Evolutionary conservation across 2,329 filamentous ascomycete species (phyloP), one percentile per base, ranked within the genome.

Genomic region (Paecilomyces variotii): DNA sequence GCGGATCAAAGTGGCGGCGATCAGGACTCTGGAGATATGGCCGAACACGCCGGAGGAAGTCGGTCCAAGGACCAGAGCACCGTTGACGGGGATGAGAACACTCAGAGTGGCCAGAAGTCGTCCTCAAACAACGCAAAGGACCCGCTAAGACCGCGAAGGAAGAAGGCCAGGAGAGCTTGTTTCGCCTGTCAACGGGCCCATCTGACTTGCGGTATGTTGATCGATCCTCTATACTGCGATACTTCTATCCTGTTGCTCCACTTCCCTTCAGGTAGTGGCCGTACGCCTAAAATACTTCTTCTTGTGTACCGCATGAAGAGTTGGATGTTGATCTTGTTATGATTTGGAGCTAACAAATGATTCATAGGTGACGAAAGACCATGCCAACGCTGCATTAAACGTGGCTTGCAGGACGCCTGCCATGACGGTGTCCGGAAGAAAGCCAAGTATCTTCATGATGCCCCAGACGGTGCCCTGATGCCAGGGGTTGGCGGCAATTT

Each of bases 341-440:
- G 39, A 45, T 51, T 55, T 63, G 59, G 62, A 63, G 61, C 64
- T 72, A 60, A 74, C 66, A 71, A 61, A 69, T 60, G 62, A 61
- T 64, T 61, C 62, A 56, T 70, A 97, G 94, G 93, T 68, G 94
- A 99, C 73, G 93, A 99, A 74, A 84, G 94, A 66, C 94, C 94
- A 56, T 99, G 94, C 72, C 86, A 91, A 70, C 83, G 94, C 69
- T 99, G 94, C 74, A 91, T 97, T 67, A 97, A 97, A 76, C 88
- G 94, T 67, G 90, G 91, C 53, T 84, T 97, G 25, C 89, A 91
- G 68, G 91, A 96, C 72, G 86, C 86, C 61, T 99, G 94, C 70
- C 91, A 96, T 74, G 94, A 99, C 71, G 94, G 94, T 57, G 91
- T 97, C 56, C 88, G 94, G 63, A 99, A 99, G 77, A 99, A 97